Base-by-base conservation (phyloP, 2,329 filamentous ascomycete genomes). In the Oidium heveae region DNA sequence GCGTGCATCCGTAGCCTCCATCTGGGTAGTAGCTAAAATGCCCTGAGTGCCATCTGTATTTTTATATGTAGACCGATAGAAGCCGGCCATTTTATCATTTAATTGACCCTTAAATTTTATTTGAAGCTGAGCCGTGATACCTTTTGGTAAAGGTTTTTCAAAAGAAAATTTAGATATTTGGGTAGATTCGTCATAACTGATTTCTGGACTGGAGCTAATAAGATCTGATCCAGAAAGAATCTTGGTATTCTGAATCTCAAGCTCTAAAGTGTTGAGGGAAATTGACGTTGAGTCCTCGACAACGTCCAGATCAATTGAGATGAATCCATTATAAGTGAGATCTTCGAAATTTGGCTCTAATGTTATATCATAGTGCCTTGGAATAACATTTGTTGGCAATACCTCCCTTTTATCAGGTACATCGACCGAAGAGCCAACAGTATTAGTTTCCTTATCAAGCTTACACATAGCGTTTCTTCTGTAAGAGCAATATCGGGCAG, bases 11-110 rank as follows among this genome's bases (percentile, higher is more conserved):
- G 89, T 95, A 41, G 89, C 82, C 71, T 96, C 89, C 84, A 96
- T 94, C 72, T 96, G 89, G 18, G 86, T 86, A 28, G 87, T 89
- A 32, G 88, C 89, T 64, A 96, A 74, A 66, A 88, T 83, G 60
- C 84, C 84, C 56, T 82, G 80, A 57, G 77, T 78, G 41, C 89
- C 89, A 63, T 91, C 79, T 52, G 77, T 70, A 57, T 79, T 80
- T 72, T 91, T 93, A 74, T 89, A 96, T 7, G 86, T 93, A 1
- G 87, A 94, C 56, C 89, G 80, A 70, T 96, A 96, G 75, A 96
- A 96, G 51, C 89, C 89, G 52, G 88, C 88, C 86, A 96, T 94
- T 70, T 91, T 89, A 67, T 94, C 85, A 68, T 94, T 94, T 63
- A 94, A 71, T 46, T 73, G 75, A 43, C 87, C 87, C 10, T 77